A percentile compares a stretch with the other conserved stretches of the same genome.
Conservation (phyloP, 1,284 basidiomycete species). For the Mycosarcoma maydis region DNA sequence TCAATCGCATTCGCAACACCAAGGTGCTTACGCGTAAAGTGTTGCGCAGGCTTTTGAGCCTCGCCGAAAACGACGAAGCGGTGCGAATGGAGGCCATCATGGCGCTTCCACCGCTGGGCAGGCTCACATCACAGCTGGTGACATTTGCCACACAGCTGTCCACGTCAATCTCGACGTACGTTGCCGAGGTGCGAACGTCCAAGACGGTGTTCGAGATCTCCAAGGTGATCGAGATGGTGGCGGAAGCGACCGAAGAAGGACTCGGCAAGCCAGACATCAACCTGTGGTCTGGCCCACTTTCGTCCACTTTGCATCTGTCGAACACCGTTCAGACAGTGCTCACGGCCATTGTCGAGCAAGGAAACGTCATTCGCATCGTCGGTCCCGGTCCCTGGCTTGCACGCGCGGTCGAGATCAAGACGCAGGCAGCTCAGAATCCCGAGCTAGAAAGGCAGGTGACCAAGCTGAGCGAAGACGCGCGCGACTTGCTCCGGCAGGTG, state of each 20-base stretch:
- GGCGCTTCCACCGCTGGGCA: conserved; percentile 54
- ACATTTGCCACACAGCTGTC: conserved; percentile 50
- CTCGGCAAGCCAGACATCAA: conserved; percentile 34
- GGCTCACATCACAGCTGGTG: conserved; percentile 56
- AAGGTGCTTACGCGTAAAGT: conserved; percentile 62
- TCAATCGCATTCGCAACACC: conserved; percentile 53
- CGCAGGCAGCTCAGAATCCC: conserved; percentile 81
- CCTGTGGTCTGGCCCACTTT: conserved; percentile 41
- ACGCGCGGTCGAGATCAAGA: conserved; percentile 86
- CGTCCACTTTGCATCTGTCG: conserved; percentile 39
- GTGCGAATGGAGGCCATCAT: conserved; percentile 55
- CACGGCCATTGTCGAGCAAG: conserved; percentile 51
- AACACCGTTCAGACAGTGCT: conserved; percentile 52
- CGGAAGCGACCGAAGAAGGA: conserved; percentile 48
- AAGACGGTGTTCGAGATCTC: conserved; percentile 44
- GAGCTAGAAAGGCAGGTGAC: conserved; percentile 88
- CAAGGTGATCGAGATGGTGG: conserved; percentile 32
- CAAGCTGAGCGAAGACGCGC: conserved; percentile 86
- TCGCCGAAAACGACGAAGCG: conserved; percentile 58
- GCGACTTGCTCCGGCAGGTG: conserved; percentile 82
- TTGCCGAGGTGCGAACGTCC: conserved; percentile 43
- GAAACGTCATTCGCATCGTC: conserved; percentile 58
- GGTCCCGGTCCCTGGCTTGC: conserved; percentile 78
- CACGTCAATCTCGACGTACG: conserved; percentile 35
- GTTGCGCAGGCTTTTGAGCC: conserved; percentile 53